Percentiles rank a stretch among this genome's conserved stretches.
phyloP scores from a whole-genome alignment of 2,329 filamentous ascomycete genomes.

The Fusarium caatingaense region DNA sequence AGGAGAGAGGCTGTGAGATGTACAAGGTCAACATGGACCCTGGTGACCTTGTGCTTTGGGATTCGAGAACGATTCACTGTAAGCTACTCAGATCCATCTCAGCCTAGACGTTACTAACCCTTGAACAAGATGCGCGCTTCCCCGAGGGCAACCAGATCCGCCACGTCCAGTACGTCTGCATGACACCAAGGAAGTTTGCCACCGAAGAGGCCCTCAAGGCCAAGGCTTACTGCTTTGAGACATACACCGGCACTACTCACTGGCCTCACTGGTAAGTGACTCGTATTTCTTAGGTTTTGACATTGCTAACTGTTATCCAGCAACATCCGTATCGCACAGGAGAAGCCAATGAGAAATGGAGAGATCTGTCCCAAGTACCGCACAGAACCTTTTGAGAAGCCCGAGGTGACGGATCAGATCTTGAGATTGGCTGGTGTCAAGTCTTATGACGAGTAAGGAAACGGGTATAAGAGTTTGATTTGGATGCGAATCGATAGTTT shows the following conservation, averaged over 20 bases:
- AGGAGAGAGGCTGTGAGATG: conserved; percentile 49
- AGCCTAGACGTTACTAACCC: too few species aligned
- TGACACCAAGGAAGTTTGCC: conserved; percentile 22
- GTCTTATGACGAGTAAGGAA: conserved; percentile 21
- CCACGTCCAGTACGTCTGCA: conserved; percentile 33
- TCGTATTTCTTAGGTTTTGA: fast-evolving
- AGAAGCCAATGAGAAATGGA: conserved; percentile 40
- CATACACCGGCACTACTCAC: background rate
- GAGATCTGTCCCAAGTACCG: conserved; percentile 39
- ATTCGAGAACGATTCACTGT: conserved; percentile 28
- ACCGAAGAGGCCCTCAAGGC: conserved; percentile 16
- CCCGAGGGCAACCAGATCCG: conserved; percentile 53
- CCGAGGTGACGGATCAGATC: conserved; percentile 29
- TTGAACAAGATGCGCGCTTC: conserved; percentile 28
- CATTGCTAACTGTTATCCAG: background rate
- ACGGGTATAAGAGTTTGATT: background rate
- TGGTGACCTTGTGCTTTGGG: conserved; percentile 57
- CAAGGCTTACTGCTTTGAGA: background rate
- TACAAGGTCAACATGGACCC: conserved; percentile 56
- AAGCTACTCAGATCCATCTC: too few species aligned
- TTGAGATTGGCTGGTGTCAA: conserved; percentile 37
- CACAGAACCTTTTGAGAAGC: conserved; percentile 41
- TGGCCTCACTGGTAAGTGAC: conserved; percentile 21
- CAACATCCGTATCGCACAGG: conserved; percentile 34
- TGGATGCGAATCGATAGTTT: background rate